phyloP scores from a whole-genome alignment of 495 filamentous ascomycete species.

The Penicillium argentinense region DNA sequence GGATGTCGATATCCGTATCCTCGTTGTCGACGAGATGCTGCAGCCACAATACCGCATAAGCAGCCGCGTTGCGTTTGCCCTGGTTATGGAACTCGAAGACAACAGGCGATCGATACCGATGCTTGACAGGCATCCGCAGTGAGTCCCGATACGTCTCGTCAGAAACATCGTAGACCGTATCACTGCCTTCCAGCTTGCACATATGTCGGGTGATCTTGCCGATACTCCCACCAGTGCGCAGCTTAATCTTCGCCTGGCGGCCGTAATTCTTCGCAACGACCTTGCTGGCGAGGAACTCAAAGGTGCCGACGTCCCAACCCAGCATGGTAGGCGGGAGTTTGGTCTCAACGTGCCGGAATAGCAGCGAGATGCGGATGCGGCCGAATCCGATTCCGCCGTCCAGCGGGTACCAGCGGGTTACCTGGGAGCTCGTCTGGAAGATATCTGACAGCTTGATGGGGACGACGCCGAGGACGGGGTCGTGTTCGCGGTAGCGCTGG shows the following conservation, averaged over 20 bases:
- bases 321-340: constrained; percentile 76
- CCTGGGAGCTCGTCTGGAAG: constrained; percentile 80
- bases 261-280: constrained; percentile 61
- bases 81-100: constrained; percentile 80
- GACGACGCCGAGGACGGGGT: constrained; percentile 90
- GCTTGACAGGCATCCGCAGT: constrained; percentile 81
- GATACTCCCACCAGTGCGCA: constrained; percentile 82
- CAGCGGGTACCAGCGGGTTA: constrained; percentile 67
- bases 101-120: constrained; percentile 82
- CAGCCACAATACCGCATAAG: constrained; percentile 82
- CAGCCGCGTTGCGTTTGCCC: constrained; percentile 65
- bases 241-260: constrained; percentile 61
- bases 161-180: constrained; percentile 66
- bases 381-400: constrained; percentile 78
- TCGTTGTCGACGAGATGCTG: constrained; percentile 80
- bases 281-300: constrained; percentile 73
- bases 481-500: constrained; percentile 83
- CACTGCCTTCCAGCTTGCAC: constrained; percentile 59
- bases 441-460: constrained; percentile 84
- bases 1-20: constrained; percentile 71
- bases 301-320: constrained; percentile 91
- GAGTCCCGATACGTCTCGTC: constrained; percentile 53
- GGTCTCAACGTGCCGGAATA: constrained; percentile 85
- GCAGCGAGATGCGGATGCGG: constrained; percentile 81
- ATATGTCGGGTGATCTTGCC: constrained; percentile 62